Conservation (phyloP, 176 grass and related monocot genomes). For the Eremochloa ophiuroides region DNA sequence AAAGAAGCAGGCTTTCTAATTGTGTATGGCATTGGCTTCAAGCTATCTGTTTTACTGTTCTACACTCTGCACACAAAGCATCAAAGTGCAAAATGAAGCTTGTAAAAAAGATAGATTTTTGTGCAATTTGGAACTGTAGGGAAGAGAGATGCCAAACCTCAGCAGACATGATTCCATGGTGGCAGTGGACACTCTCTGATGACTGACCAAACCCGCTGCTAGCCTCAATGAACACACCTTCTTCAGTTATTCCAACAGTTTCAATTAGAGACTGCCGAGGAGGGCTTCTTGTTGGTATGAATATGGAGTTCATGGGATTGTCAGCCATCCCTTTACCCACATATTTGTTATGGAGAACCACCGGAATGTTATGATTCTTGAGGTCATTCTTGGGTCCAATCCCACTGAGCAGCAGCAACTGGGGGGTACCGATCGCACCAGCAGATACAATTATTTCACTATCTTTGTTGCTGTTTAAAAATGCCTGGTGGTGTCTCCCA, state of each 20-base stretch:
- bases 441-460: slow-evolving; percentile 69
- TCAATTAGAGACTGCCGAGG: slow-evolving; percentile 78
- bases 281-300: slow-evolving; percentile 78
- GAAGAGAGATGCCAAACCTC: slow-evolving; percentile 49
- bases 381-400: slow-evolving; percentile 76
- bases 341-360: slow-evolving; percentile 56
- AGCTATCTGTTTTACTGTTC: background rate
- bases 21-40: background rate
- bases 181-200: slow-evolving; percentile 66
- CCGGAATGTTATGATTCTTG: slow-evolving; percentile 53
- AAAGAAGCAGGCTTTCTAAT: slow-evolving; percentile 10
- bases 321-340: slow-evolving; percentile 82
- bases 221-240: slow-evolving; percentile 73
- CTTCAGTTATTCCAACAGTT: slow-evolving; percentile 75
- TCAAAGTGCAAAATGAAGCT: slow-evolving; percentile 5
- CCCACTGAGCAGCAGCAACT: slow-evolving; percentile 73
- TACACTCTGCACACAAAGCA: slow-evolving; percentile 4
- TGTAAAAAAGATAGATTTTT: background rate
- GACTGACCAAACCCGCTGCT: slow-evolving; percentile 89
- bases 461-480: slow-evolving; percentile 27
- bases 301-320: slow-evolving; percentile 89
- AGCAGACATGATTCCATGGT: slow-evolving; percentile 89
- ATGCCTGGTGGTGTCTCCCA: slow-evolving; percentile 46
- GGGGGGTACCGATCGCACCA: slow-evolving; percentile 70
- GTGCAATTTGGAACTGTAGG: background rate